Conservation (phyloP, 2,329 filamentous ascomycete genomes). For the Alternaria arborescens region DNA sequence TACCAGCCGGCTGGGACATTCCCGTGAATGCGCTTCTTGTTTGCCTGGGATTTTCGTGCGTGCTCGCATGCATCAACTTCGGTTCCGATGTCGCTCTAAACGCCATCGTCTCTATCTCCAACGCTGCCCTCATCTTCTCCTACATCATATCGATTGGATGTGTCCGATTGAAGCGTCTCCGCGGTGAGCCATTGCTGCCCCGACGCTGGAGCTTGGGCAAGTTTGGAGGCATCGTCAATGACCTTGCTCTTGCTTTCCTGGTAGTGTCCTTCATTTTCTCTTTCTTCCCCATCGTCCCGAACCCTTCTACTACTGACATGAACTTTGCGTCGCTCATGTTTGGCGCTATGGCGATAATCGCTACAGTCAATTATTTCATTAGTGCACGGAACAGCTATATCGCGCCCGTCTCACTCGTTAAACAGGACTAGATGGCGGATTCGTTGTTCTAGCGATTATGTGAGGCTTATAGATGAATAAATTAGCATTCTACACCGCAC, state of each 20-base stretch:
- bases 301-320: slow-evolving; percentile 47
- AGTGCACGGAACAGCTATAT: slow-evolving; percentile 24
- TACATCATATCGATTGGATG: slow-evolving; percentile 45
- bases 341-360: slow-evolving; percentile 29
- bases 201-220: slow-evolving; percentile 51
- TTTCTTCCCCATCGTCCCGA: slow-evolving; percentile 52
- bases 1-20: slow-evolving; percentile 39
- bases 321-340: slow-evolving; percentile 59
- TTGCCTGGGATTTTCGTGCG: slow-evolving; percentile 45
- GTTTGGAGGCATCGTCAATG: slow-evolving; percentile 50
- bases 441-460: neutral
- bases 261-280: slow-evolving; percentile 50
- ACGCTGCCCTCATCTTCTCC: slow-evolving; percentile 41
- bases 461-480: neutral
- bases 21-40: slow-evolving; percentile 41
- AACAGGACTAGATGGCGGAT: slow-evolving; percentile 10
- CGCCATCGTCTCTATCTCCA: slow-evolving; percentile 49
- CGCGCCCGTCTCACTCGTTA: slow-evolving; percentile 23
- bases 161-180: slow-evolving; percentile 38
- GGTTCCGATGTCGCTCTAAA: slow-evolving; percentile 53
- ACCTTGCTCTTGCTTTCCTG: slow-evolving; percentile 46
- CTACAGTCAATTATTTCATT: slow-evolving; percentile 24
- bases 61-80: slow-evolving; percentile 55
- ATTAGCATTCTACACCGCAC: neutral
- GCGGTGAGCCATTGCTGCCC: slow-evolving; percentile 31